Evolutionary conservation across 495 filamentous ascomycete species (phyloP).

Genomic region (Daldinia childiae): DNA sequence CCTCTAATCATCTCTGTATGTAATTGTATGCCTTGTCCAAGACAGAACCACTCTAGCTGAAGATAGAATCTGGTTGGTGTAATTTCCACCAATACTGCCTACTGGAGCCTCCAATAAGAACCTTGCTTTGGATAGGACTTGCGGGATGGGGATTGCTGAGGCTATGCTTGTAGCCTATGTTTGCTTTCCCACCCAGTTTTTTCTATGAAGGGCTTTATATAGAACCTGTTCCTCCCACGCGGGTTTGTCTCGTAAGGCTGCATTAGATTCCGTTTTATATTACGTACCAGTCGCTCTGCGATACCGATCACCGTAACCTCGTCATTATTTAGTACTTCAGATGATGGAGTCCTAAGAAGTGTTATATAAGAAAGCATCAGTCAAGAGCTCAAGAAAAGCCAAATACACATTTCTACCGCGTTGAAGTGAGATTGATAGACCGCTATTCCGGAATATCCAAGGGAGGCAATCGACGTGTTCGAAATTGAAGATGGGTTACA

Average conservation of each 20-base stretch:
- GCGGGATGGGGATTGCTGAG: constrained; percentile 30
- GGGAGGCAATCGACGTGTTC: neutral
- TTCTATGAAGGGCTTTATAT: constrained; percentile 27
- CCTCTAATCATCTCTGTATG: neutral
- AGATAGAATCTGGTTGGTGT: constrained; percentile 22
- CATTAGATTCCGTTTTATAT: constrained; percentile 2
- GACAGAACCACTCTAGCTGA: constrained; percentile 17
- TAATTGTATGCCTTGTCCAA: constrained; percentile 7
- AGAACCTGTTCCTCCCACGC: constrained; percentile 14
- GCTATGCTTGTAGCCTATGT: constrained; percentile 28
- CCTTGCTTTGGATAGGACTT: constrained; percentile 23
- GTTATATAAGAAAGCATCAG: neutral
- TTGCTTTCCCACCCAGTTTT: constrained; percentile 19
- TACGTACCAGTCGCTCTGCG: neutral
- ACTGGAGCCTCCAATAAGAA: constrained; percentile 13
- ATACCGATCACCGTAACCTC: neutral
- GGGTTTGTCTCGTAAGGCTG: constrained; percentile 17
- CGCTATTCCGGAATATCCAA: neutral
- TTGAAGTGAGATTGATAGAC: neutral
- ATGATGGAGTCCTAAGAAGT: constrained; percentile 6
- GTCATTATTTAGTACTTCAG: neutral
- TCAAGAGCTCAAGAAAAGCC: neutral
- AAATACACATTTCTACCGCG: neutral
- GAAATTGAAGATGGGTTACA: constrained; percentile 40
- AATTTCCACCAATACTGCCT: constrained; percentile 28